Evolutionary conservation across 306 rosid species (phyloP).

Genomic region (Vicia villosa): DNA sequence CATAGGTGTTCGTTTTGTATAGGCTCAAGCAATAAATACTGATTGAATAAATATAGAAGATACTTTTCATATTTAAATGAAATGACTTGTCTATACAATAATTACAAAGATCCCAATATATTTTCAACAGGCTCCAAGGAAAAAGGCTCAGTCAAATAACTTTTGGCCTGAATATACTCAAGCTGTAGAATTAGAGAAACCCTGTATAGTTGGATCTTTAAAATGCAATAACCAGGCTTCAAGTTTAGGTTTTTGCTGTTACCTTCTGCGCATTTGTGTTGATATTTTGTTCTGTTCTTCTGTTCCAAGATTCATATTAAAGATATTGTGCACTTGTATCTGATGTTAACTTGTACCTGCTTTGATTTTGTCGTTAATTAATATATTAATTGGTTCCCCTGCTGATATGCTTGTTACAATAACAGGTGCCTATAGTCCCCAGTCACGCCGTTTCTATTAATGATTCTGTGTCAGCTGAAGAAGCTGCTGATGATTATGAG

Average conservation of each 20-base stretch:
- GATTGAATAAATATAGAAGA: background rate
- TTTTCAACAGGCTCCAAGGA: background rate
- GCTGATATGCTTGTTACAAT: conserved; percentile 35
- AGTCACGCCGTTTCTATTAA: conserved; percentile 91
- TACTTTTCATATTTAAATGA: background rate
- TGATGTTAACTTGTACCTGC: background rate
- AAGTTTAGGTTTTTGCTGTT: conserved; percentile 11
- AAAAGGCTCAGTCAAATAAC: background rate
- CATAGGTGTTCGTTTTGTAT: no score
- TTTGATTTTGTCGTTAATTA: background rate
- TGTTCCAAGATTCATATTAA: conserved; percentile 15
- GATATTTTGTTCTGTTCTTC: conserved; percentile 20
- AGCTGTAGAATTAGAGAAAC: conserved; percentile 27
- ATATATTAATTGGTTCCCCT: conserved; percentile 20
- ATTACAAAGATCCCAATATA: background rate
- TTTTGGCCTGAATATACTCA: conserved; percentile 4
- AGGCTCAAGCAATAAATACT: no score
- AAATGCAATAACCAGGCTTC: conserved; percentile 22
- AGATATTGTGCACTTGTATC: conserved; percentile 1
- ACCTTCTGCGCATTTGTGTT: conserved; percentile 18
- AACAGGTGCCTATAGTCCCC: conserved; percentile 86
- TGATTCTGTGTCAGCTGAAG: conserved; percentile 89
- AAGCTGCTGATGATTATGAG: conserved; percentile 90
- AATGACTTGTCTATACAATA: background rate
- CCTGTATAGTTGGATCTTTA: background rate